Evolutionary conservation across 495 filamentous ascomycete genomes (phyloP), one percentile per base, ranked within the genome.

Genomic region (Penicillium flavigenum): DNA sequence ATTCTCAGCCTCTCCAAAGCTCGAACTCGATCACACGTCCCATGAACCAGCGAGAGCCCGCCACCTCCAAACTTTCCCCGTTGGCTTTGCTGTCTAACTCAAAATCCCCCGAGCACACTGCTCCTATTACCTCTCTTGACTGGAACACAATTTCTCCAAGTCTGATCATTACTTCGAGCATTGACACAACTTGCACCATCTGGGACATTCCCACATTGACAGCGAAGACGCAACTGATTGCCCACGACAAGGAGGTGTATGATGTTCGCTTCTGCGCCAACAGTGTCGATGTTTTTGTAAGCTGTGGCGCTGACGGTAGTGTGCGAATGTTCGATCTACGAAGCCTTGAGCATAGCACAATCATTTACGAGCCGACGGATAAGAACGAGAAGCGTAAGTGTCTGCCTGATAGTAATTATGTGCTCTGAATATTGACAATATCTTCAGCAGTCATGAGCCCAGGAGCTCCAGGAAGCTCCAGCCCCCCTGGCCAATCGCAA

Each of bases 141-240:
- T 99, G 94, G 94, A 99, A 99, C 60, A 94, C 88, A 5, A 86
- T 98, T 43, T 94, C 90, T 5, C 94, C 94, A 4, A 96, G 92
- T 68, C 75, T 98, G 39, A 99, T 99, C 64, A 99, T 99, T 59
- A 99, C 94, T 0, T 96, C 90, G 3, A 97, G 93, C 69, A 99
- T 99, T 59, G 94, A 99, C 69, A 99, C 94, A 0, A 99, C 94
- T 1, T 99, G 94, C 74, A 99, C 94, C n/a, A 98, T 99, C 55
- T 99, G 94, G 94, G 94, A 99, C 65, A 99, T 99, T 29, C 94
- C 94, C 3, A 96, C 94, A 4, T 76, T 99, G 58, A 99, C 94
- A 1, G 94, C 94, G 14, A 99, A 99, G 73, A 99, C 94, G 2
- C 94, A 99, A 71, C 75, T 99, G 14, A 99, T 99, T 72, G 94